Base-by-base conservation (phyloP, 495 filamentous ascomycete genomes). In the Xylaria palmicola region DNA sequence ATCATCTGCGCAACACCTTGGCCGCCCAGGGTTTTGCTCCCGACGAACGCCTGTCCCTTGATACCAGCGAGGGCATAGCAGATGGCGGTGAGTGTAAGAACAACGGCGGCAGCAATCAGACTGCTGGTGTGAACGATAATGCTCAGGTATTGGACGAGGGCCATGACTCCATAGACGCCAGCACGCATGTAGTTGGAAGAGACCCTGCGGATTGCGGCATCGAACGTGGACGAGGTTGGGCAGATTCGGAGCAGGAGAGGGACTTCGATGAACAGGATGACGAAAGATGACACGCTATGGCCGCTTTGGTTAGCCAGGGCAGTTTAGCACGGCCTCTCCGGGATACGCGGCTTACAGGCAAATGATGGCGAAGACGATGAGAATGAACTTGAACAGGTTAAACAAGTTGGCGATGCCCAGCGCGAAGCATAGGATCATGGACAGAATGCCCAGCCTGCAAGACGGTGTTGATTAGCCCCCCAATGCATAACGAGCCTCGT, bases 1-100 rank as follows among this genome's bases (percentile, higher is more conserved):
- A 99, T 98, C 95, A 98, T 97, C 80, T 97, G 93, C 62, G 93
- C 93, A 63, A 98, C 86, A 19, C 95, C 94, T 62, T 90, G 89
- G 40, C 94, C 94, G 62, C 94, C 94, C 59, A 99, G 78, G 20
- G 95, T 98, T 86, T 98, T 98, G 81, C 93, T 97, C 32, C 92
- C 89, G 55, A 95, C 85, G 74, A 99, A 99, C 26, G 88, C 91
- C 78, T 99, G 94, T 53, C 89, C 91, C 83, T 90, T 97, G 65
- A 97, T 45, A 30, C 83, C 94, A 15, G 94, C 94, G 48, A 93
- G 77, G 9, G 81, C 80, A 72, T 99, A 99, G 81, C 92, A 98
- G 3, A 83, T 12, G 8, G 84, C 88, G 2, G 94, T 90, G 52
- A 96, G 68, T 3, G 88, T 76, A 40, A 99, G 82, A 47, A 97